Evolutionary conservation across 495 filamentous ascomycete species (phyloP), one percentile per base, ranked within the genome.

Genomic region (Cercophora sp.): DNA sequence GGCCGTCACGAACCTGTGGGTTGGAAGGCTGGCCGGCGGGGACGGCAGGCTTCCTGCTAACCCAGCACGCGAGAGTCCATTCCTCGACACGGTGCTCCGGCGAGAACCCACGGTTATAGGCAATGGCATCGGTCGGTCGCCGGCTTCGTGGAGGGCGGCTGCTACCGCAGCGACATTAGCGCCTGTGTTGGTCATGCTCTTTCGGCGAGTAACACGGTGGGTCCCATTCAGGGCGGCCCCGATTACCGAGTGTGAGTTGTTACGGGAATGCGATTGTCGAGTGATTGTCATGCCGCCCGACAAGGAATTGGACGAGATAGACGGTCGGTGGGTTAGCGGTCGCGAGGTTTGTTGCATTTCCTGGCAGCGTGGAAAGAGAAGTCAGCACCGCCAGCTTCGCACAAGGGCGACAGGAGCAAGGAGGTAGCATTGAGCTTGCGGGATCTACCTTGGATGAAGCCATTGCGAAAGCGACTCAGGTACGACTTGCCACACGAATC

Each of bases 191-290:
- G 87, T 89, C 57, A 91, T 90, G 71, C 91, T 96, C 81, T 97
- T 98, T 51, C 93, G 81, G 55, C 93, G 88, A 54, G 88, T 91
- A 55, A 98, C 82, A 48, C 93, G 88, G 68, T 96, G 85, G 65
- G 79, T 81, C 60, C 84, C 66, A 70, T 89, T 92, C 70, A 89
- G 78, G 31, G 89, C 82, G 43, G 66, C 63, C 42, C 64, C 64
- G 60, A 88, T 85, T 55, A 88, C 74, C 13, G 87, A 92, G 66
- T 94, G 86, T 15, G 90, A 87, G 70, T 91, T 90, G 58, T 84
- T 81, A 55, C 91, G 87, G 42, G 79, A 81, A 62, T 81, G 79
- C 48, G 82, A 73, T 57, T 82, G 74, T 40, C 74, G 73, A 44
- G 59, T 64, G 54, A 65, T 47, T 29, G 67, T 57, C 39, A 72